Conservation (phyloP, 2,329 filamentous ascomycete species). For the Chrysoporthe puriensis region DNA sequence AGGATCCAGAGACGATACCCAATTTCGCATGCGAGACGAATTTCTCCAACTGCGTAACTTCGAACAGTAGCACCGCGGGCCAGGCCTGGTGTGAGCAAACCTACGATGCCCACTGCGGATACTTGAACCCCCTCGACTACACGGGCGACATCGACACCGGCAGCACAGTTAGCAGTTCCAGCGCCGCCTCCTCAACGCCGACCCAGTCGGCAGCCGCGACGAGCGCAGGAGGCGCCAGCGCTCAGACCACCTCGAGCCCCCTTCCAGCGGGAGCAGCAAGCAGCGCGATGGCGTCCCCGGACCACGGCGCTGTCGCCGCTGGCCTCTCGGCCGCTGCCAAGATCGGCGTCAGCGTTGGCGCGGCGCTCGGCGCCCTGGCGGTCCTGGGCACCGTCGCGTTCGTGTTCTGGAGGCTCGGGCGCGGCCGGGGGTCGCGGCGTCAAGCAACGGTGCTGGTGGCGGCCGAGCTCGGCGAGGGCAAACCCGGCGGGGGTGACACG, state of each 20-base stretch:
- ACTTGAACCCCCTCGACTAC: background rate
- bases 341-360: background rate
- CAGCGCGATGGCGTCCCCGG: background rate
- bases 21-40: background rate
- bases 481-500: background rate
- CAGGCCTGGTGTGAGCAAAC: background rate
- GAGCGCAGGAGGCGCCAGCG: background rate
- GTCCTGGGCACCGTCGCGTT: background rate
- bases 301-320: background rate
- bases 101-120: background rate
- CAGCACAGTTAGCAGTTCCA: background rate
- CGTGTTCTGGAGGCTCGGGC: conserved; percentile 4
- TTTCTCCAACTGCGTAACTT: background rate
- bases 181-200: background rate
- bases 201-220: background rate
- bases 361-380: background rate
- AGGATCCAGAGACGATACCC: background rate
- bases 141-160: background rate
- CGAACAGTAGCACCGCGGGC: background rate
- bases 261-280: background rate
- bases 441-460: background rate
- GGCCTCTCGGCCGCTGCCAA: background rate
- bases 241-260: background rate
- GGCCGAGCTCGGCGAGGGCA: background rate
- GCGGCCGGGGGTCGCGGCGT: background rate